Evolutionary conservation across 2,329 filamentous ascomycete genomes (phyloP).

Genomic region (Exophiala sp.): DNA sequence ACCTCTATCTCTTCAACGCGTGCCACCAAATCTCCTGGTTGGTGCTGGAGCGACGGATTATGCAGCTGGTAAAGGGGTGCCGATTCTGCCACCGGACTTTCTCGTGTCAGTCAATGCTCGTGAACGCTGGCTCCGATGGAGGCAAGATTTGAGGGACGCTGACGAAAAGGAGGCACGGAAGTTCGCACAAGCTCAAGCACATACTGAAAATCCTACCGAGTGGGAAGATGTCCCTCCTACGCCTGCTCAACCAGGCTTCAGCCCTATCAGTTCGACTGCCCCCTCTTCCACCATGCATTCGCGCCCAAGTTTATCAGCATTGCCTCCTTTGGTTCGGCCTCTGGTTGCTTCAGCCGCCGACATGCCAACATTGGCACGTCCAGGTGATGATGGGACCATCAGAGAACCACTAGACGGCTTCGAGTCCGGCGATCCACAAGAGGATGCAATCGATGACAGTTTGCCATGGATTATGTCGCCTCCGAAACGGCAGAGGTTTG

Average conservation of each 20-base stretch:
- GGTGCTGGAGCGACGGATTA: constrained; percentile 84
- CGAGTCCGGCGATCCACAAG: constrained; percentile 1
- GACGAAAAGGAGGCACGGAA: constrained; percentile 46
- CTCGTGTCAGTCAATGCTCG: constrained; percentile 76
- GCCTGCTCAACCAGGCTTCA: neutral
- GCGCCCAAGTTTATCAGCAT: constrained; percentile 9
- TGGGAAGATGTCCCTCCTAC: neutral
- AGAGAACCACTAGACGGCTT: constrained; percentile 2
- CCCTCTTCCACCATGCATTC: neutral
- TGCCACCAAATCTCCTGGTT: constrained; percentile 88
- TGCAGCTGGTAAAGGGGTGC: constrained; percentile 73
- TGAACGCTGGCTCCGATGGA: constrained; percentile 78
- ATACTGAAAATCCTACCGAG: too few relatives aligned
- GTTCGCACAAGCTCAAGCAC: constrained; percentile 25
- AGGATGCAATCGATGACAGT: constrained; percentile 18
- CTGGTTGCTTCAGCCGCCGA: constrained; percentile 19
- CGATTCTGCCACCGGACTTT: constrained; percentile 67
- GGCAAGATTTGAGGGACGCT: constrained; percentile 62
- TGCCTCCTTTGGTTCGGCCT: constrained; percentile 14
- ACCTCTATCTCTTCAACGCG: constrained; percentile 76
- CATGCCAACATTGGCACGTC: constrained; percentile 11
- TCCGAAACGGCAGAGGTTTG: constrained; percentile 20
- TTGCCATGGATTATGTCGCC: constrained; percentile 10
- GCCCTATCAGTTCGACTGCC: neutral
- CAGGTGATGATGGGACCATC: neutral